phyloP scores from a whole-genome alignment of 164 flowering plant genomes.

The Platanus orientalis region DNA sequence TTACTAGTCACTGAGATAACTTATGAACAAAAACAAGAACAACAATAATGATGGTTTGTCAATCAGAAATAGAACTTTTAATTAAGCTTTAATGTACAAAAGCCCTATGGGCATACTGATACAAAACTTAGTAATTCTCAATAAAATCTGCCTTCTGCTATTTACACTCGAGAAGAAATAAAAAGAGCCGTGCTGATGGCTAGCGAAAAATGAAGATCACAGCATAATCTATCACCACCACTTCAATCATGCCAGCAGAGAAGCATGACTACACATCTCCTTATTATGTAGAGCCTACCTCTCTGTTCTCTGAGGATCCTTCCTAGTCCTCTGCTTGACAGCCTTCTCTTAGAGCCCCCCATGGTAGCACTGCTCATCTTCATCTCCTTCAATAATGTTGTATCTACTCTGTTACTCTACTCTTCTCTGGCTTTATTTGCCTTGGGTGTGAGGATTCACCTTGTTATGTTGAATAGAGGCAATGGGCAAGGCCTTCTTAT shows the following conservation, averaged over 20 bases:
- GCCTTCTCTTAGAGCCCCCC: constrained; percentile 25
- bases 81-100: not conserved
- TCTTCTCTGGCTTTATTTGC: not conserved
- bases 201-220: not conserved
- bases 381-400: constrained; percentile 14
- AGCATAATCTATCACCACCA: not conserved
- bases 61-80: not conserved
- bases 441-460: not conserved
- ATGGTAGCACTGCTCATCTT: constrained; percentile 22
- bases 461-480: constrained; percentile 4
- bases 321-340: constrained; percentile 27
- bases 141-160: not conserved
- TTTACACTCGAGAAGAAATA: not conserved
- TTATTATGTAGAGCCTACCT: constrained; percentile 35
- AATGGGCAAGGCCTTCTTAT: constrained; percentile 13
- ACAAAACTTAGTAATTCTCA: not conserved
- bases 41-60: not conserved
- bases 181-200: not conserved
- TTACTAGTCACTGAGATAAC: not conserved
- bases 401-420: not conserved
- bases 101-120: constrained; percentile 2
- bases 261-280: constrained; percentile 38
- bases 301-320: constrained; percentile 33
- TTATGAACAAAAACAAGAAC: not conserved
- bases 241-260: constrained; percentile 33